Base-by-base conservation (phyloP, 768 basidiomycete genomes). In the Termitomyces heimii region DNA sequence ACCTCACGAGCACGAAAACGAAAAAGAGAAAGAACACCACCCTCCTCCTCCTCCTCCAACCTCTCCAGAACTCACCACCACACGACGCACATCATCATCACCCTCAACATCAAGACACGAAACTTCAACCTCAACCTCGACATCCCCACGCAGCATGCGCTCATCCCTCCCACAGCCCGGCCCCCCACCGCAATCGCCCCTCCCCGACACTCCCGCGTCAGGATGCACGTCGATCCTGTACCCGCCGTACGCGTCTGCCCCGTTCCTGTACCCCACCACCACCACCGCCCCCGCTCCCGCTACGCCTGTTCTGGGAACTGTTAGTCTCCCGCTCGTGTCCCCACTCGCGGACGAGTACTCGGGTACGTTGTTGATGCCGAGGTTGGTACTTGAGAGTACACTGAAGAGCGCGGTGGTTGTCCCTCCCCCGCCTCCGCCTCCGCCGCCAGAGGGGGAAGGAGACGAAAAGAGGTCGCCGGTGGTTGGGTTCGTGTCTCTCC, bases 261-360 rank as follows among this genome's bases (percentile, higher is more conserved):
- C 39, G n/a, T 18, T n/a, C 28, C 28, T 22, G 10, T 42, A 43
- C 31, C 12, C 12, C 28, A 12, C 32, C 32, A 8, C 32, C 9
- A 9, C 32, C 32, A 8, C 32, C 42, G 28, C 32, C 51, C 26
- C 37, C 28, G 31, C 5, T n/a, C n/a, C 46, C n/a, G 12, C 45
- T 3, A 35, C 55, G 14, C 55, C 59, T 12, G 51, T 53, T 10
- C 45, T 56, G 10, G 51, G 50, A 14, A 53, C 51, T 3, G 51
- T 56, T 7, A 60, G 51, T 5, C 28, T 56, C 10, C 55, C 59
- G 3, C 18, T 28, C 3, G 16, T 31, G 28, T 54, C 52, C n/a
- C 50, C 60, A 6, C 20, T 34, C 4, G 18, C 18, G 5, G n/a
- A 20, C 54, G 42, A 13, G 5, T 13, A 24, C 12, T 6, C 13